These are phyloP conservation scores for Boletus subparvulus DNA, from an alignment of 768 basidiomycete genomes.

Conservation along the genomic window DNA sequence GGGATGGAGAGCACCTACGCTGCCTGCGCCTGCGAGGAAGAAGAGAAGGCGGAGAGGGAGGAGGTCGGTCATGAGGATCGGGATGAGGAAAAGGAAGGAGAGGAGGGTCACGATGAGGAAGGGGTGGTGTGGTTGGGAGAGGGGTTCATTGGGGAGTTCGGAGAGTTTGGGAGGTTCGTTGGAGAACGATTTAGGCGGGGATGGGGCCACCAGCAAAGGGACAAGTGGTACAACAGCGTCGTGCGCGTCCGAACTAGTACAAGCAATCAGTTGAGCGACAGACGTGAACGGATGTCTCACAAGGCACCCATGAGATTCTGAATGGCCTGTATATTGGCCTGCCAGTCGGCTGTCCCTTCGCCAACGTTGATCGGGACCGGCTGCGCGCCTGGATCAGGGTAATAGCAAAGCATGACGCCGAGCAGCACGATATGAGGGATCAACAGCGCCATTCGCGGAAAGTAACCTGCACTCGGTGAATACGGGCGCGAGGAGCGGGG, in stretches of 20 bases:
- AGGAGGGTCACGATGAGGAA: slow-evolving; percentile 39
- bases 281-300: slow-evolving; percentile 41
- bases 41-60: slow-evolving; percentile 50
- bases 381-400: slow-evolving; percentile 43
- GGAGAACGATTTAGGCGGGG: slow-evolving; percentile 37
- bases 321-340: slow-evolving; percentile 83
- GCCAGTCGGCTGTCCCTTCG: slow-evolving; percentile 77
- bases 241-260: slow-evolving; percentile 57
- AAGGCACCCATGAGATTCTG: slow-evolving; percentile 88
- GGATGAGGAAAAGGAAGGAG: slow-evolving; percentile 40
- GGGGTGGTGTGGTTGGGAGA: slow-evolving; percentile 31
- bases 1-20: slow-evolving; percentile 16
- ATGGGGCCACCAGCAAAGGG: slow-evolving; percentile 48
- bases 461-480: slow-evolving; percentile 54
- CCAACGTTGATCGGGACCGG: slow-evolving; percentile 39
- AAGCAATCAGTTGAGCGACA: not conserved
- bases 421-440: slow-evolving; percentile 66
- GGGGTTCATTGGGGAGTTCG: not conserved
- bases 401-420: slow-evolving; percentile 62
- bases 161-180: slow-evolving; percentile 17
- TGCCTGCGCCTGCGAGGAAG: slow-evolving; percentile 32
- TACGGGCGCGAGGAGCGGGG: not conserved
- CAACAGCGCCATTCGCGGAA: slow-evolving; percentile 68
- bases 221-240: slow-evolving; percentile 51
- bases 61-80: slow-evolving; percentile 38